Evolutionary conservation across 805 yeast species (phyloP), one percentile per base, ranked within the genome.

Genomic region (Candida parachauliodes): DNA sequence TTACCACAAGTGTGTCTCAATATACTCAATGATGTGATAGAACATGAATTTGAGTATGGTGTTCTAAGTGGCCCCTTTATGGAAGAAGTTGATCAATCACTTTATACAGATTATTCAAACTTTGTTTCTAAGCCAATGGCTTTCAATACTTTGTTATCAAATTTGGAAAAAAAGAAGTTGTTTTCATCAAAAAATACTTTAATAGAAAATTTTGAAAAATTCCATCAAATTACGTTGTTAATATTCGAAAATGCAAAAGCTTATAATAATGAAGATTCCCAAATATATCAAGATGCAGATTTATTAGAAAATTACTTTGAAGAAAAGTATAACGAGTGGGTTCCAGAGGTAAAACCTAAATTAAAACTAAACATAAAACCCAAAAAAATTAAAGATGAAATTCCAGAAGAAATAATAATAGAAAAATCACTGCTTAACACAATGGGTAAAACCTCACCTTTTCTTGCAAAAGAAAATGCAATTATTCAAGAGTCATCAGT

Each of bases 41-140:
- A 60, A 36, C 65, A 67, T 46, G 72, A 72, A 37, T 68, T 68
- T 32, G 76, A 72, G 15, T 63, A 75, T 21, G 77, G 77, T 9
- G 57, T 64, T 33, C 66, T 83, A 28, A 74, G 84, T 42, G 83
- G 74, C 10, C 85, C 94, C 0, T 89, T 88, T 54, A 55, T 83
- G 64, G 84, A 80, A 22, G 81, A 79, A 39, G 93, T 91, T 2
- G 79, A 79, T 50, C 74, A 72, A 22, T 74, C 75, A 10, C 76
- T 74, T 41, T 82, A 83, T 49, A 95, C 96, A 1, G 95, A 85
- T 50, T 89, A 89, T 62, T 81, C 81, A 60, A 72, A 76, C 45
- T 65, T 84, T 5, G 80, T 91, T 30, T 72, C 77, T 45, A 66
- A 73, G 37, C 95, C 96, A 10, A 83, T 87, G 57, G 76, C 95